Conservation (phyloP, 1,139 yeast genomes). For the Sugiyamaella sp. region DNA sequence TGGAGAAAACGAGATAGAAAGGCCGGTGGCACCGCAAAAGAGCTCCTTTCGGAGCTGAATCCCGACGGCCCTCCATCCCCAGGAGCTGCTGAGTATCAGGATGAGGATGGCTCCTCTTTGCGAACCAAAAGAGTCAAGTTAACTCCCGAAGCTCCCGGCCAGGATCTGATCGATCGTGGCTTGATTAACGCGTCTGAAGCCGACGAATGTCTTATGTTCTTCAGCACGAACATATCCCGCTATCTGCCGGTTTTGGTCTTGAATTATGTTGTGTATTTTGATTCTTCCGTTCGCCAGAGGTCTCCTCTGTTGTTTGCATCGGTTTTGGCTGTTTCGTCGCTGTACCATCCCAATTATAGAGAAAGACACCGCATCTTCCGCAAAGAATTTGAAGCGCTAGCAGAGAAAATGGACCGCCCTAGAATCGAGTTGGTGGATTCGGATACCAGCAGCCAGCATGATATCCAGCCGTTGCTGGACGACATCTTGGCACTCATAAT, state of each 20-base stretch:
- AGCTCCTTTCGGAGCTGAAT: constrained; percentile 18
- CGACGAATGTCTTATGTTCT: constrained; percentile 29
- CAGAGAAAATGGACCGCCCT: constrained; percentile 17
- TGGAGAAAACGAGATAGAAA: constrained; percentile 19
- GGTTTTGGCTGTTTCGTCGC: constrained; percentile 31
- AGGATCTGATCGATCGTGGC: constrained; percentile 20
- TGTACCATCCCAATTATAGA: constrained; percentile 30
- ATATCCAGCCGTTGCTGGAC: constrained; percentile 23
- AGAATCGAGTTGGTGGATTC: constrained; percentile 12
- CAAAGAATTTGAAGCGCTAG: constrained; percentile 27
- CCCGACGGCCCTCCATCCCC: constrained; percentile 1
- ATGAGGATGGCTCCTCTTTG: neutral
- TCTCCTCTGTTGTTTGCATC: constrained; percentile 33
- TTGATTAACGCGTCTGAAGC: constrained; percentile 25
- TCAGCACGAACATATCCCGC: constrained; percentile 30
- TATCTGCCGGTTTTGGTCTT: constrained; percentile 34
- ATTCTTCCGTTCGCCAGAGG: constrained; percentile 25
- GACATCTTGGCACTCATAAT: constrained; percentile 30
- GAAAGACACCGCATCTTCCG: constrained; percentile 27
- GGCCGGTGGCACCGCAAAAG: constrained; percentile 21
- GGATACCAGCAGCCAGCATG: constrained; percentile 7
- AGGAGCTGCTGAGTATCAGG: neutral
- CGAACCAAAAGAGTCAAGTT: constrained; percentile 7
- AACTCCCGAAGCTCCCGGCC: constrained; percentile 11
- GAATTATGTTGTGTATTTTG: constrained; percentile 31